Evolutionary conservation across 305 asterid genomes (phyloP).

Genomic region (Salvia sclarea): DNA sequence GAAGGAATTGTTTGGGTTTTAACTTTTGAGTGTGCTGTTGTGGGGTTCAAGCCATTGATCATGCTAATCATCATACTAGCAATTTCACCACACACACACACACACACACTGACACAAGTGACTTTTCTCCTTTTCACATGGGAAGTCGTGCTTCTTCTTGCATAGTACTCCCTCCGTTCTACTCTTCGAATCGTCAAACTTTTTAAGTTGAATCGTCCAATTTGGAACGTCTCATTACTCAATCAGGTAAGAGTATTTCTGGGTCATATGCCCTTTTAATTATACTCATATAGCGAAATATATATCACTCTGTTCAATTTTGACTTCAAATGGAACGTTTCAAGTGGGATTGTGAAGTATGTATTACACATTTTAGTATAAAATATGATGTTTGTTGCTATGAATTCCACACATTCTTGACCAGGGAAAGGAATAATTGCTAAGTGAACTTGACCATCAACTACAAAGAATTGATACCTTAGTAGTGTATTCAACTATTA

Average conservation of each 20-base stretch:
- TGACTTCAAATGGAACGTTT: too few species aligned
- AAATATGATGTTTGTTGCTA: neutral
- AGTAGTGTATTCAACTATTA: conserved; percentile 20
- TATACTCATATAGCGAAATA: too few species aligned
- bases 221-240: too few species aligned
- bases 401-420: neutral
- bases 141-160: too few species aligned
- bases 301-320: too few species aligned
- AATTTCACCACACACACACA: conserved; percentile 23
- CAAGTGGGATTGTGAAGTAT: too few species aligned
- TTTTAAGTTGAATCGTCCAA: too few species aligned
- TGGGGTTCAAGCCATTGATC: conserved; percentile 53
- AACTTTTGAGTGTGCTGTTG: conserved; percentile 21
- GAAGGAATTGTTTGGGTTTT: conserved; percentile 45
- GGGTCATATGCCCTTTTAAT: too few species aligned
- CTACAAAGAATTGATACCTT: conserved; percentile 23
- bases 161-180: too few species aligned
- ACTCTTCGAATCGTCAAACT: too few species aligned
- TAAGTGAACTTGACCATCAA: conserved; percentile 19
- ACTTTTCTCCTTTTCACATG: conserved; percentile 10
- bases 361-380: neutral
- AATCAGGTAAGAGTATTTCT: too few species aligned
- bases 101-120: neutral
- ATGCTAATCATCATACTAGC: conserved; percentile 51
- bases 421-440: conserved; percentile 11